These are phyloP conservation scores for Priceomyces melissophilus DNA, from an alignment of 805 yeast species.

Conservation along the genomic window DNA sequence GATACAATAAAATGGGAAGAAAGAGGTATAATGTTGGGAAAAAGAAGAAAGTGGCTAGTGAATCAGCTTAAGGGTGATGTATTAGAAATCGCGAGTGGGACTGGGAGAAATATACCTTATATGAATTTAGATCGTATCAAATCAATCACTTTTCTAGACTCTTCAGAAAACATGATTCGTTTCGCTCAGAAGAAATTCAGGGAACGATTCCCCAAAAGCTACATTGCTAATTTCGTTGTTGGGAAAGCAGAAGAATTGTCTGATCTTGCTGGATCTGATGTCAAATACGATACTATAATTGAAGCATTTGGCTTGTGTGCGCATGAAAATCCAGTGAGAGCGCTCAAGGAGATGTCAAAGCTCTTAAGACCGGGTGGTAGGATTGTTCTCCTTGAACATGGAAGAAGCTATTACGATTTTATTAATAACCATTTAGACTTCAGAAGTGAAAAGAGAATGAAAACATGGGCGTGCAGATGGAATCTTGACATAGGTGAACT, in stretches of 20 bases:
- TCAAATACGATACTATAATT: constrained; percentile 84
- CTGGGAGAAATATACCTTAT: constrained; percentile 87
- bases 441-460: constrained; percentile 77
- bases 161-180: constrained; percentile 83
- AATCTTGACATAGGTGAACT: constrained; percentile 89
- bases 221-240: constrained; percentile 79
- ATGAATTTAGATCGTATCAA: constrained; percentile 55
- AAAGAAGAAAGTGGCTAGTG: constrained; percentile 77
- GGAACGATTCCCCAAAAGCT: constrained; percentile 59
- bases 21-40: constrained; percentile 54
- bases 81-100: constrained; percentile 91
- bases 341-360: constrained; percentile 67
- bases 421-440: constrained; percentile 79
- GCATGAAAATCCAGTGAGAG: constrained; percentile 86
- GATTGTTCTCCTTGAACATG: constrained; percentile 86
- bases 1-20: constrained; percentile 75
- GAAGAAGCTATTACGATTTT: constrained; percentile 75
- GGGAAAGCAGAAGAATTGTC: constrained; percentile 85
- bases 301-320: constrained; percentile 97
- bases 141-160: constrained; percentile 81
- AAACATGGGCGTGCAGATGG: constrained; percentile 98
- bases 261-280: constrained; percentile 43
- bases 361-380: constrained; percentile 88
- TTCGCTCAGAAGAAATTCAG: constrained; percentile 71
- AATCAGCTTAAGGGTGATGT: constrained; percentile 81